Conservation (phyloP, 306 rosid species). For the Corylus avellana region DNA sequence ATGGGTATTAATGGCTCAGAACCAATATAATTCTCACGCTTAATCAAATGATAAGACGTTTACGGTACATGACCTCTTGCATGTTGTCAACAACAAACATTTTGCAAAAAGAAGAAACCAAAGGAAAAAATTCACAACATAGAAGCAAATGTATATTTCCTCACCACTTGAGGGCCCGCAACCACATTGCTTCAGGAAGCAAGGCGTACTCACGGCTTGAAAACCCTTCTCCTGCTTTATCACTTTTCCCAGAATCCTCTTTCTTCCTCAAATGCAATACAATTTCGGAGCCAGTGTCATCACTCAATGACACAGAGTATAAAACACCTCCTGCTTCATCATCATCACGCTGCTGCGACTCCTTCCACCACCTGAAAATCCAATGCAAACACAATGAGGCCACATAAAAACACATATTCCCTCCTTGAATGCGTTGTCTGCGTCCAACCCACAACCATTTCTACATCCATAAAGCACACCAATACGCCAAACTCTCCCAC, state of each 20-base stretch:
- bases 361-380: constrained; percentile 78
- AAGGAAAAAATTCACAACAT: neutral
- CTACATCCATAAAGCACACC: neutral
- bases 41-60: no score
- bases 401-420: neutral
- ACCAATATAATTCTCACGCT: no score
- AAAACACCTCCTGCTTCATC: constrained; percentile 53
- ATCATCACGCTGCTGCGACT: constrained; percentile 41
- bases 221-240: constrained; percentile 42
- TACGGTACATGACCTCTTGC: no score
- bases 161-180: constrained; percentile 71
- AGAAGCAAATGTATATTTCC: constrained; percentile 7
- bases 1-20: no score
- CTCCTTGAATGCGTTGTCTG: neutral
- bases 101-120: neutral
- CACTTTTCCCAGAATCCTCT: constrained; percentile 29
- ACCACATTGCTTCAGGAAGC: constrained; percentile 72
- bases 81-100: neutral
- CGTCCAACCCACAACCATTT: constrained; percentile 8
- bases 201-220: constrained; percentile 69
- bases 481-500: neutral
- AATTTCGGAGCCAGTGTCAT: constrained; percentile 45
- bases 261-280: constrained; percentile 52
- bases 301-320: constrained; percentile 42
- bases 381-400: constrained; percentile 7